Evolutionary conservation across 192 early-diverging fungal species (phyloP).

Genomic region (Ambispora gerdemannii): DNA sequence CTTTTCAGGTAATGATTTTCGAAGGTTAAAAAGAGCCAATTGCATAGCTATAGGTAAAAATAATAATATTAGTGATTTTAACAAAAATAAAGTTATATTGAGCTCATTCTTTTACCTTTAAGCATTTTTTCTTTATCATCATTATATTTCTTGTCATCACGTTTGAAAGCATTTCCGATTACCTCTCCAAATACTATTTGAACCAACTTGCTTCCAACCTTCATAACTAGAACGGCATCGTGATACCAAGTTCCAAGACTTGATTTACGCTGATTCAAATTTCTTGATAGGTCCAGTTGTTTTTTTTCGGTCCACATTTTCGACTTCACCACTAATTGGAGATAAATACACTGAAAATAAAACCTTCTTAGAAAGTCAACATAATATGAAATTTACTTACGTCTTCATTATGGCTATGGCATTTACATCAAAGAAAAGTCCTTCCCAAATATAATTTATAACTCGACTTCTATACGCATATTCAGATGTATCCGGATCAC

Average conservation of each 20-base stretch:
- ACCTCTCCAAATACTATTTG: slow-evolving; percentile 31
- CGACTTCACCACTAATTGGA: slow-evolving; percentile 27
- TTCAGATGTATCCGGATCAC: slow-evolving; percentile 24
- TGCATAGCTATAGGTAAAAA: slow-evolving; percentile 29
- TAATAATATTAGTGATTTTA: slow-evolving; percentile 26
- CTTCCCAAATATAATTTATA: slow-evolving; percentile 30
- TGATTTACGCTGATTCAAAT: slow-evolving; percentile 17
- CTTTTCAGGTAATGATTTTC: slow-evolving; percentile 22
- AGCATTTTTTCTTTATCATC: slow-evolving; percentile 29
- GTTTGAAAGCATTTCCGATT: slow-evolving; percentile 27
- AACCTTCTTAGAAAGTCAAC: slow-evolving; percentile 23
- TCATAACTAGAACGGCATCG: slow-evolving; percentile 25
- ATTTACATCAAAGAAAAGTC: slow-evolving; percentile 26
- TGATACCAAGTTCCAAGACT: slow-evolving; percentile 11
- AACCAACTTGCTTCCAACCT: slow-evolving; percentile 16
- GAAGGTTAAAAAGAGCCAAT: slow-evolving; percentile 22
- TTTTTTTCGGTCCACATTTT: slow-evolving; percentile 14
- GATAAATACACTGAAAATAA: slow-evolving; percentile 27
- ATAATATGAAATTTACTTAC: slow-evolving; percentile 5
- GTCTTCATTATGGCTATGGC: neutral
- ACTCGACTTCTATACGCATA: slow-evolving; percentile 25
- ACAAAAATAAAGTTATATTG: slow-evolving; percentile 23
- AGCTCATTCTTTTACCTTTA: slow-evolving; percentile 31
- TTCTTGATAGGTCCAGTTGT: slow-evolving; percentile 17
- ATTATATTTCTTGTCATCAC: slow-evolving; percentile 22